Percentiles rank a stretch among this genome's conserved stretches.
phyloP scores from a whole-genome alignment of 2,329 filamentous ascomycete species.

The Colletotrichum karsti region DNA sequence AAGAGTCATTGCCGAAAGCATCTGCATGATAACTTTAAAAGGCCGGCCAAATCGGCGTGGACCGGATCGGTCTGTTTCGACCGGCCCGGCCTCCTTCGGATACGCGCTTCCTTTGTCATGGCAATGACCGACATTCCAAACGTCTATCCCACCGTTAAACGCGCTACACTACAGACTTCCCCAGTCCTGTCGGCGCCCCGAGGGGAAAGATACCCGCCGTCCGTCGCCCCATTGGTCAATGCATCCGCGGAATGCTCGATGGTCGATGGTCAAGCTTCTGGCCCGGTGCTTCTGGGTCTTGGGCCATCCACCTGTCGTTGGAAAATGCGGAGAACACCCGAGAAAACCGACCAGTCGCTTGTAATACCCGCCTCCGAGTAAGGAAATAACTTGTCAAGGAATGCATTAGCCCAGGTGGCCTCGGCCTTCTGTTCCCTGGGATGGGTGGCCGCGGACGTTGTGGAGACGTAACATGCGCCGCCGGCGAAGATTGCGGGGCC shows the following conservation, averaged over 20 bases:
- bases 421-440: background rate
- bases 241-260: background rate
- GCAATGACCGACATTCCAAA: background rate
- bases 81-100: constrained; percentile 16
- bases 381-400: constrained; percentile 17
- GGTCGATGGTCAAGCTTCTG: background rate
- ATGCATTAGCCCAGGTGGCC: constrained; percentile 4
- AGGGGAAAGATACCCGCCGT: background rate
- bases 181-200: background rate
- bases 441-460: background rate
- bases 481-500: constrained; percentile 3
- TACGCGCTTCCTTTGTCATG: background rate
- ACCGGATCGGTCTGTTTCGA: constrained; percentile 17
- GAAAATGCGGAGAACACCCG: constrained; percentile 17
- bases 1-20: background rate
- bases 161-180: background rate
- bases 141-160: background rate
- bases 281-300: background rate
- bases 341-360: background rate
- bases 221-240: constrained; percentile 2
- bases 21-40: background rate
- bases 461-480: constrained; percentile 5
- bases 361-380: background rate
- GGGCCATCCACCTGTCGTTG: background rate
- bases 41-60: background rate